Conservation (phyloP, 495 filamentous ascomycete genomes). For the Trichocladium uniseriatum region DNA sequence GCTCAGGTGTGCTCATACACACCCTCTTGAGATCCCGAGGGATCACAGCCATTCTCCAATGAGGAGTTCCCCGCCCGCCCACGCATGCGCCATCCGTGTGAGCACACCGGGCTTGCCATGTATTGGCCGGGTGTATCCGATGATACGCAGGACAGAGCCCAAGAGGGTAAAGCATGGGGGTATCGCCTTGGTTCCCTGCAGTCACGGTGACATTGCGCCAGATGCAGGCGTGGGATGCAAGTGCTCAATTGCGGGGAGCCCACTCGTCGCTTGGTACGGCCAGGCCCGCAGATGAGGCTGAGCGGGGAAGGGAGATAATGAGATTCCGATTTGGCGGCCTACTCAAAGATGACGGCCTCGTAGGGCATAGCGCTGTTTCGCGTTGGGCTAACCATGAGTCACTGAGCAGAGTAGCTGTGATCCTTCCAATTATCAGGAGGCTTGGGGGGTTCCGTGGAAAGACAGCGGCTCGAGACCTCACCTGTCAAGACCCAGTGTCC, state of each 20-base stretch:
- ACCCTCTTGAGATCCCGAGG: slow-evolving; percentile 8
- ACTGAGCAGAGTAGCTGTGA: not conserved
- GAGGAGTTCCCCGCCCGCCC: slow-evolving; percentile 5
- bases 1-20: slow-evolving; percentile 5
- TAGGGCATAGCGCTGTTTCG: not conserved
- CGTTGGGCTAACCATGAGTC: not conserved
- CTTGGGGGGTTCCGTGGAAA: no score
- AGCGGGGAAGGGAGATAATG: slow-evolving; percentile 5
- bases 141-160: slow-evolving; percentile 18
- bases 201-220: slow-evolving; percentile 6
- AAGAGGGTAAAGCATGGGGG: slow-evolving; percentile 10
- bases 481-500: no score
- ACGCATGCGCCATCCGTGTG: slow-evolving; percentile 9
- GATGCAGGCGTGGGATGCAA: slow-evolving; percentile 8
- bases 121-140: slow-evolving; percentile 16
- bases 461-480: no score
- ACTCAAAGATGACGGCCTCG: not conserved
- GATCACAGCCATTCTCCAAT: slow-evolving; percentile 23
- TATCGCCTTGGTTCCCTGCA: slow-evolving; percentile 9
- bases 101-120: slow-evolving; percentile 4
- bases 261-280: not conserved
- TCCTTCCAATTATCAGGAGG: no score
- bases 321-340: not conserved
- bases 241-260: slow-evolving; percentile 22
- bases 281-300: slow-evolving; percentile 13